Conservation (phyloP, 1,284 basidiomycete genomes). For the Puccinia horiana region DNA sequence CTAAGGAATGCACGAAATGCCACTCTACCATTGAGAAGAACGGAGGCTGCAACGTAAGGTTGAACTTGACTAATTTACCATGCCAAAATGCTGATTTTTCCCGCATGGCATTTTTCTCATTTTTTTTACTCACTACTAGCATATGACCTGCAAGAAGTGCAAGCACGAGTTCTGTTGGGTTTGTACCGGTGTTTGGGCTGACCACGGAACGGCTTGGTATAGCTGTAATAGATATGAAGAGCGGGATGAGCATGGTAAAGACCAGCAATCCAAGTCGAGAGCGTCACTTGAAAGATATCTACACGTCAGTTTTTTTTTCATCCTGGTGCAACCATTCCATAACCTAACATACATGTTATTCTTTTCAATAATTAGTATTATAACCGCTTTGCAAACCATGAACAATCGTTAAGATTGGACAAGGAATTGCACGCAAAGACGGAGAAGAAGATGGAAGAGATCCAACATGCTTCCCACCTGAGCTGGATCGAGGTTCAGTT, state of each 20-base stretch:
- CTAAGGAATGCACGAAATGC: slow-evolving; percentile 94
- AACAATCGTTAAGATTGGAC: slow-evolving; percentile 94
- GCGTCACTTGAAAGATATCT: slow-evolving; percentile 91
- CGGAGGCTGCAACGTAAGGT: slow-evolving; percentile 91
- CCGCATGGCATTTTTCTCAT: slow-evolving; percentile 7
- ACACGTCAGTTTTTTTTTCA: slow-evolving; percentile 67
- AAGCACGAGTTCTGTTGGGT: slow-evolving; percentile 78
- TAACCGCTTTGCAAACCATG: slow-evolving; percentile 97
- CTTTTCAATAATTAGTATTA: slow-evolving; percentile 70
- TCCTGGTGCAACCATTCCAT: not conserved
- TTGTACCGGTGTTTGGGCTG: slow-evolving; percentile 84
- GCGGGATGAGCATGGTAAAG: slow-evolving; percentile 71
- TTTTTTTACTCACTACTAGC: slow-evolving; percentile 62
- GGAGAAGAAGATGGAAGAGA: slow-evolving; percentile 99
- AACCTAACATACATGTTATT: not conserved
- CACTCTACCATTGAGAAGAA: slow-evolving; percentile 99
- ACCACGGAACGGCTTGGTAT: slow-evolving; percentile 96
- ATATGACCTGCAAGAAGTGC: slow-evolving; percentile 99
- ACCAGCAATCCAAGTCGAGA: slow-evolving; percentile 81
- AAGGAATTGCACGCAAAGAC: slow-evolving; percentile 88
- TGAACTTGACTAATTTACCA: not conserved
- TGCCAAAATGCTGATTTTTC: slow-evolving; percentile 54
- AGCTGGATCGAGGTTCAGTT: slow-evolving; percentile 99
- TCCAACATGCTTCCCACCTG: slow-evolving; percentile 85
- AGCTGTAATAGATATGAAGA: slow-evolving; percentile 97